Evolutionary conservation across 202 grass and related monocot genomes (phyloP).

Genomic region (Carex sylvatica): DNA sequence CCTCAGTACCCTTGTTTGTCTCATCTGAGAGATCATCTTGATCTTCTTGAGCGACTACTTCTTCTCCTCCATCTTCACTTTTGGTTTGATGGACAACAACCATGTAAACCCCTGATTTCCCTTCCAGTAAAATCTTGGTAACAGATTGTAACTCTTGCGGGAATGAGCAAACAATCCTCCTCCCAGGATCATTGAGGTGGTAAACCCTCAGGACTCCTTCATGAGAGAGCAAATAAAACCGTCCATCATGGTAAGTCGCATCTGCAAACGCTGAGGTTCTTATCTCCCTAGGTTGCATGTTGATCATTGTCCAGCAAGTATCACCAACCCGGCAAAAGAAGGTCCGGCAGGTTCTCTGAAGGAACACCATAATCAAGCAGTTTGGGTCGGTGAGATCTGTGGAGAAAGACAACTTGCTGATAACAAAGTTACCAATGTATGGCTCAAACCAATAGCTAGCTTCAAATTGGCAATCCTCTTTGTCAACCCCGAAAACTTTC

Average conservation of each 20-base stretch:
- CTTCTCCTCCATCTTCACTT: background rate
- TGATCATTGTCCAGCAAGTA: background rate
- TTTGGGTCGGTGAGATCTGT: background rate
- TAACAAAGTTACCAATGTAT: background rate
- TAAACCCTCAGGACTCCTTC: background rate
- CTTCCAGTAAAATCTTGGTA: background rate
- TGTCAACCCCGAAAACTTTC: background rate
- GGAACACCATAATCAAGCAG: background rate
- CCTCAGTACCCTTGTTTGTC: background rate
- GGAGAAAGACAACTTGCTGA: slow-evolving; percentile 4
- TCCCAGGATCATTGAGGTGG: background rate
- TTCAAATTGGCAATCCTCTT: background rate
- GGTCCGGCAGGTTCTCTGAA: background rate
- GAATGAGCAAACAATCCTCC: background rate
- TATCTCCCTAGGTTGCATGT: background rate
- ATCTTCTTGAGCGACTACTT: background rate
- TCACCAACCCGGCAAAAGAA: slow-evolving; percentile 8
- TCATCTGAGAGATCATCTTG: background rate
- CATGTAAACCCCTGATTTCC: background rate
- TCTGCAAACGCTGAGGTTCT: background rate
- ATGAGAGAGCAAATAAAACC: background rate
- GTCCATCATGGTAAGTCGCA: background rate
- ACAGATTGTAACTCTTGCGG: background rate
- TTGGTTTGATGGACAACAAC: background rate
- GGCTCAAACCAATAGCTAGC: background rate